Percentiles rank a stretch among this genome's conserved stretches.
Conservation (phyloP, 305 asterid genomes). For the Galium porrigens region DNA sequence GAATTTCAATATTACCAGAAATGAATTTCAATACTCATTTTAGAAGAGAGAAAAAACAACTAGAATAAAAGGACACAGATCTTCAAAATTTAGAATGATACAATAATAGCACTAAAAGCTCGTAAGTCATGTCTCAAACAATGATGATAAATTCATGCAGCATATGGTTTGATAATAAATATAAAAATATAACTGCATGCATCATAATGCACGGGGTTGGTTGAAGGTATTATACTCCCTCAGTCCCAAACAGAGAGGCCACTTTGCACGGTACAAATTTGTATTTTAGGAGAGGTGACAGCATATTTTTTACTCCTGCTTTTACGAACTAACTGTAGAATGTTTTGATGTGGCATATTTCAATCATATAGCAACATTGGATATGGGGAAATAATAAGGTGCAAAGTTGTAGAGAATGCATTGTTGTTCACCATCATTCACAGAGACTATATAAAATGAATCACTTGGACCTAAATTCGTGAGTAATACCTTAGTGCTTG, state of each 20-base stretch:
- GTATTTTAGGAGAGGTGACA: background rate
- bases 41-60: background rate
- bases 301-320: background rate
- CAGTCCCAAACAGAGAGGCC: background rate
- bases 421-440: background rate
- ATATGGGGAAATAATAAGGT: background rate
- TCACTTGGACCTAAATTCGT: background rate
- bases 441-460: background rate
- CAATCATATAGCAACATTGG: background rate
- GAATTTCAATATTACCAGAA: background rate
- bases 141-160: background rate
- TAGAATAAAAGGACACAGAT: background rate
- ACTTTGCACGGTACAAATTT: background rate
- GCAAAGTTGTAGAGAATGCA: background rate
- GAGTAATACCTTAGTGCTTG: conserved; percentile 77
- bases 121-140: background rate
- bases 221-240: background rate
- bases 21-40: background rate
- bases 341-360: too few relatives aligned
- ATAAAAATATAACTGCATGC: background rate
- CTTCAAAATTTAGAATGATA: background rate
- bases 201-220: background rate
- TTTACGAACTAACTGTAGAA: background rate
- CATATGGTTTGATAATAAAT: background rate
- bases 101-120: background rate